Conservation (phyloP, 768 basidiomycete genomes). For the Daedaleopsis sinensis region DNA sequence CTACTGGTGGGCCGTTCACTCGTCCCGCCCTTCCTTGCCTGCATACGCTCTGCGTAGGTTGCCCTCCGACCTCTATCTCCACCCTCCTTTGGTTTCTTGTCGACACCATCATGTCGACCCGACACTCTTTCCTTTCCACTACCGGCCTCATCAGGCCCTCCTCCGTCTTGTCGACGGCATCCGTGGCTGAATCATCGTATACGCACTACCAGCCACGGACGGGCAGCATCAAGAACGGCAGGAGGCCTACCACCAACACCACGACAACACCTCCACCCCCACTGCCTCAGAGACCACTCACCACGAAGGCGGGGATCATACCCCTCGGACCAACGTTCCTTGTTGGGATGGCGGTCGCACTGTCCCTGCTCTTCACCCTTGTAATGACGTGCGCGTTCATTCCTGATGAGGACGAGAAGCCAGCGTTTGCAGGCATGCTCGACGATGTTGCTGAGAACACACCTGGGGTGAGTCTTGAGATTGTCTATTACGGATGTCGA, state of each 20-base stretch:
- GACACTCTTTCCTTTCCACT: slow-evolving; percentile 48
- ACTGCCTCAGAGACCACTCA: slow-evolving; percentile 1
- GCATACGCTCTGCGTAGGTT: neutral
- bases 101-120: slow-evolving; percentile 27
- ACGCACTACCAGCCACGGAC: slow-evolving; percentile 15
- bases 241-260: neutral
- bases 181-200: slow-evolving; percentile 10
- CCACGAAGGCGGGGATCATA: slow-evolving; percentile 25
- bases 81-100: slow-evolving; percentile 37
- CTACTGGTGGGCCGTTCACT: slow-evolving; percentile 14
- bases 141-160: slow-evolving; percentile 28
- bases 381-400: slow-evolving; percentile 53
- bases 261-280: neutral
- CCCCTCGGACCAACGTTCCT: slow-evolving; percentile 32
- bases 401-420: slow-evolving; percentile 47
- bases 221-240: slow-evolving; percentile 24
- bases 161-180: slow-evolving; percentile 12
- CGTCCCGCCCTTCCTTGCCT: slow-evolving; percentile 22
- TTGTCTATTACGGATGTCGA: no score
- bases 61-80: slow-evolving; percentile 24
- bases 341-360: slow-evolving; percentile 41
- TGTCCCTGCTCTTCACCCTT: slow-evolving; percentile 52
- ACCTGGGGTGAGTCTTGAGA: slow-evolving; percentile 45
- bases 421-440: slow-evolving; percentile 43
- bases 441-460: slow-evolving; percentile 42